Percentiles rank a stretch among this genome's conserved stretches.
phyloP scores from a whole-genome alignment of 305 asterid species.

The Fraxinus ornus region DNA sequence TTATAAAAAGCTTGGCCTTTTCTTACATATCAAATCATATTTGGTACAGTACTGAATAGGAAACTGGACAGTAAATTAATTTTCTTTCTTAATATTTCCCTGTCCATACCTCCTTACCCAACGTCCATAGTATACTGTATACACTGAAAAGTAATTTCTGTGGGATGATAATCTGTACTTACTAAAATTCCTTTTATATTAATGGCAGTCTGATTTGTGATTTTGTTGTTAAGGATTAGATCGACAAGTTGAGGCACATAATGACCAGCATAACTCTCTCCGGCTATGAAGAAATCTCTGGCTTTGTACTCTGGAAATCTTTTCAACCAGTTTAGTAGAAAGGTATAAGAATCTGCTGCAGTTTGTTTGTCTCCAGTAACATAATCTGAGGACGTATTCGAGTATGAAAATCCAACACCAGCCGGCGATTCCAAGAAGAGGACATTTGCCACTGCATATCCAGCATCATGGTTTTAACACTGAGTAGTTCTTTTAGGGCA shows the following conservation, averaged over 20 bases:
- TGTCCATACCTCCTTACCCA: not conserved
- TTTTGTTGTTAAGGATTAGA: constrained; percentile 34
- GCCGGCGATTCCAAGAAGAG: constrained; percentile 44
- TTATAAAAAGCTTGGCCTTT: not conserved
- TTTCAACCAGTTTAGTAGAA: constrained; percentile 43
- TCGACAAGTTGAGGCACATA: constrained; percentile 43
- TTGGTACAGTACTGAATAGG: not conserved
- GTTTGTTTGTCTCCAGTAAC: constrained; percentile 23
- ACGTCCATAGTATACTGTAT: not conserved
- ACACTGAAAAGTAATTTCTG: not conserved
- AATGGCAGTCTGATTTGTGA: constrained; percentile 27
- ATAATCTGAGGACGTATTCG: constrained; percentile 22
- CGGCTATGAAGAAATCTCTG: constrained; percentile 36
- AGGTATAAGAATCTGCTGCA: constrained; percentile 31
- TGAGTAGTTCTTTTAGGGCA: not conserved
- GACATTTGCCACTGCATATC: constrained; percentile 36
- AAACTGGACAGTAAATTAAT: not conserved
- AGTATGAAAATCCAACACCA: constrained; percentile 36
- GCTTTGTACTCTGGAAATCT: constrained; percentile 36
- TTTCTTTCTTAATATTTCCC: not conserved
- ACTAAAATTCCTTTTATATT: constrained; percentile 41
- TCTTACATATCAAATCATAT: not conserved
- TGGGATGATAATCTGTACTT: not conserved
- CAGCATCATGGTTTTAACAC: not conserved
- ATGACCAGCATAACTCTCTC: constrained; percentile 46